These are phyloP conservation scores for Ceratorhiza oryzae-sativae DNA, from an alignment of 1,284 basidiomycete genomes.

Conservation along the genomic window DNA sequence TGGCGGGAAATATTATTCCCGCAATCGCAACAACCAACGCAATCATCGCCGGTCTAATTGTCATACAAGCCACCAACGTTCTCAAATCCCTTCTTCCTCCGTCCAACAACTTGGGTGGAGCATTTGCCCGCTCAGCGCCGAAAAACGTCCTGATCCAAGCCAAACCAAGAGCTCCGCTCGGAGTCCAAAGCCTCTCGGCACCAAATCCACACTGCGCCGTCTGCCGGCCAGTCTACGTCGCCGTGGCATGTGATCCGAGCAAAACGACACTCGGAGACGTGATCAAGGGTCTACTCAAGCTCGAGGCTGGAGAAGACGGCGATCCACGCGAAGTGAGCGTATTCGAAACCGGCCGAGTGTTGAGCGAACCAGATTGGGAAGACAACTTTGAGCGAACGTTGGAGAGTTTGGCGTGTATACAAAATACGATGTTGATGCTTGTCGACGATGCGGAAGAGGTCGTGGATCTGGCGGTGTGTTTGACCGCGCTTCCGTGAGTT, in stretches of 20 bases:
- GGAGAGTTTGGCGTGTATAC: slow-evolving; percentile 70
- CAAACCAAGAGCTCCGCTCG: slow-evolving; percentile 77
- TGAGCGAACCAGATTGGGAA: slow-evolving; percentile 89
- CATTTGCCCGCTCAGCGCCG: slow-evolving; percentile 53
- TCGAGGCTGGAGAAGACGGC: slow-evolving; percentile 52
- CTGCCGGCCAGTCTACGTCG: slow-evolving; percentile 85
- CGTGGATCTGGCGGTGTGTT: slow-evolving; percentile 74
- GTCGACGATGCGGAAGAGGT: slow-evolving; percentile 86
- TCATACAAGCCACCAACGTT: slow-evolving; percentile 88
- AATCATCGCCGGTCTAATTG: slow-evolving; percentile 92
- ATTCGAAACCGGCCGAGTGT: slow-evolving; percentile 81
- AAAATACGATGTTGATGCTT: slow-evolving; percentile 85
- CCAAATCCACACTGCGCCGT: slow-evolving; percentile 83
- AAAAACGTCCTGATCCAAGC: slow-evolving; percentile 75
- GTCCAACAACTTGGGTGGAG: slow-evolving; percentile 44
- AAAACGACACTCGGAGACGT: slow-evolving; percentile 75
- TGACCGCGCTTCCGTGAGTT: slow-evolving; percentile 75
- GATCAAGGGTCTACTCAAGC: slow-evolving; percentile 64
- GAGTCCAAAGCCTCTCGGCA: slow-evolving; percentile 64
- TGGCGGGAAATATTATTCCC: slow-evolving; percentile 99
- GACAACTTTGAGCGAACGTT: slow-evolving; percentile 80
- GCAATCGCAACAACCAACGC: slow-evolving; percentile 99
- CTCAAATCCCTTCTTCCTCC: slow-evolving; percentile 62
- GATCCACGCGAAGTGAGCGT: slow-evolving; percentile 73
- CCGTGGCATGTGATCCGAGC: slow-evolving; percentile 72